Percentiles rank a stretch among this genome's conserved stretches.
Conservation (phyloP, 805 yeast genomes). For the Saccharomycopsis capsularis region DNA sequence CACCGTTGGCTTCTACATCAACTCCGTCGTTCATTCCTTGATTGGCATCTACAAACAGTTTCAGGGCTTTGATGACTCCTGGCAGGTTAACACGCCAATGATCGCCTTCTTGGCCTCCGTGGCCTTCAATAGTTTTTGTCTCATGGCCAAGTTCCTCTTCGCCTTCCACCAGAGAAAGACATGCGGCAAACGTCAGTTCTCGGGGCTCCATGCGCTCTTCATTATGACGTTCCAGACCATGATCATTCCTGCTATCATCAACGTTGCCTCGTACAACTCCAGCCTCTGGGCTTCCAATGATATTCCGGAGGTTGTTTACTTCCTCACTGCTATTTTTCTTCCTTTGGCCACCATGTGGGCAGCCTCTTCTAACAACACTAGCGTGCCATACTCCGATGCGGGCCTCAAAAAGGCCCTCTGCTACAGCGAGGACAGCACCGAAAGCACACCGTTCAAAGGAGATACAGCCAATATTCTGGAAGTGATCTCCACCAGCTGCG, state of each 20-base stretch:
- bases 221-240: slow-evolving; percentile 81
- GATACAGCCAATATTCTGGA: slow-evolving; percentile 6
- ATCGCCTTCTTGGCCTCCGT: slow-evolving; percentile 67
- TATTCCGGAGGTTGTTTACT: slow-evolving; percentile 46
- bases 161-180: slow-evolving; percentile 70
- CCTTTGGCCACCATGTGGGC: slow-evolving; percentile 93
- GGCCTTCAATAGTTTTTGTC: slow-evolving; percentile 50
- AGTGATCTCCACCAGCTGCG: slow-evolving; percentile 11
- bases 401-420: slow-evolving; percentile 22
- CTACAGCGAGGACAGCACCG: slow-evolving; percentile 21
- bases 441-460: slow-evolving; percentile 14
- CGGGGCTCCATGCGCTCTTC: slow-evolving; percentile 69
- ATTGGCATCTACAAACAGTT: slow-evolving; percentile 29
- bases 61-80: slow-evolving; percentile 26
- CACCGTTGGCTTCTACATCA: slow-evolving; percentile 53
- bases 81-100: slow-evolving; percentile 46
- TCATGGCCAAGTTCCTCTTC: slow-evolving; percentile 54
- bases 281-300: slow-evolving; percentile 31
- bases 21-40: slow-evolving; percentile 41
- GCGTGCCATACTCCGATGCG: slow-evolving; percentile 33
- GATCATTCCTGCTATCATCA: slow-evolving; percentile 66
- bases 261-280: slow-evolving; percentile 46
- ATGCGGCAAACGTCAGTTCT: slow-evolving; percentile 78
- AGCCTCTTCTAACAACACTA: slow-evolving; percentile 45
- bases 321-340: slow-evolving; percentile 62